Base-by-base conservation (phyloP, 768 basidiomycete genomes). In the Amanita fuliginea region DNA sequence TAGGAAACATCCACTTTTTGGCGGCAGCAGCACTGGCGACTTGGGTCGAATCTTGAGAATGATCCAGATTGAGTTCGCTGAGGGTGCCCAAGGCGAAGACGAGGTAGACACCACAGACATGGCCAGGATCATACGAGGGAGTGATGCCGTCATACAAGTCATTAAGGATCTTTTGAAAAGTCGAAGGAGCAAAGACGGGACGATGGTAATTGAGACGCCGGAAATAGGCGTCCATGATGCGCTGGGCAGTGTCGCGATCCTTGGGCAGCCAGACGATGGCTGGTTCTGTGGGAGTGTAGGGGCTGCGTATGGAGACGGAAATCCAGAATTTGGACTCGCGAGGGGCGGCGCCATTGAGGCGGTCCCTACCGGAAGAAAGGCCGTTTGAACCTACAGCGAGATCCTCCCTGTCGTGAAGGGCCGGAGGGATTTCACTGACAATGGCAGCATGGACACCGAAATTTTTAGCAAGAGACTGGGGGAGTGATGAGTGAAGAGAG, bases 11-110 rank as follows among this genome's bases (percentile, higher is more conserved):
- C 30, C 84, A 71, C 51, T 77, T 78, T 63, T 80, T 80, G 11
- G 74, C 70, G 11, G 74, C 65, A 16, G 67, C 58, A 46, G 69
- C 58, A 28, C 72, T 54, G 11, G 71, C 55, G 37, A 64, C 62
- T 36, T 65, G 62, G 13, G 62, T 55, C 35, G 66, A 63, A 6
- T 63, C 55, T 11, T 74, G 69, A 36, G 73, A 67, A 37, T 81
- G 76, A 41, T 70, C 63, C 18, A 86, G 78, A 58, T 87, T 89
- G 55, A 89, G 73, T 57, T 90, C 86, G 65, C 81, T 83, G 55
- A 91, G 71, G 1, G 89, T 89, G 2, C 88, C 88, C 1, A 92
- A 74, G 0, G 86, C 88, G 45, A 91, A 65, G 35, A 91, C 67
- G 22, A 91, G 69, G 60, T 91, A 90, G 51, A 85, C 61, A 61